Percentiles rank a stretch among this genome's conserved stretches.
Conservation (phyloP, 352 stramenopile species). For the Globisporangium splendens region DNA sequence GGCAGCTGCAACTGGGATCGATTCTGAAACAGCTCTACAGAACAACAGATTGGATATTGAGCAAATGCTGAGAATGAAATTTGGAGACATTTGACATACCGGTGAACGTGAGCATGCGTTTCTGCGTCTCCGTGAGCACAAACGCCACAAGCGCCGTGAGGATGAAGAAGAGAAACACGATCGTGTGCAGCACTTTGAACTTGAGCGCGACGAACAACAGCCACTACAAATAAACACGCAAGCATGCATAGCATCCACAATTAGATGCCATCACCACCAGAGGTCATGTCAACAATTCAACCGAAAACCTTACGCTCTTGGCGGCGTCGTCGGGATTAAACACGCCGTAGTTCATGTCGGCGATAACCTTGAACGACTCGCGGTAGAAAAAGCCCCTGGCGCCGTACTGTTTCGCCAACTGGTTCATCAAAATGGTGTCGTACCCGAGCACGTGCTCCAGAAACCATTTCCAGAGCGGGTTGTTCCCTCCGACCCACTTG, state of each 20-base stretch:
- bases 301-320: slow-evolving; percentile 21
- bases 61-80: not conserved
- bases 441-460: slow-evolving; percentile 62
- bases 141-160: slow-evolving; percentile 92
- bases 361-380: slow-evolving; percentile 45
- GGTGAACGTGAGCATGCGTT: slow-evolving; percentile 92
- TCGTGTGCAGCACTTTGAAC: slow-evolving; percentile 86
- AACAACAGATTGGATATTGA: not conserved
- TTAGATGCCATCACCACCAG: not conserved
- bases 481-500: slow-evolving; percentile 22
- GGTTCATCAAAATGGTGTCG: slow-evolving; percentile 93
- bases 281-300: slow-evolving; percentile 1
- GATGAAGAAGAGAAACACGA: slow-evolving; percentile 93
- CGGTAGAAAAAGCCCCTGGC: slow-evolving; percentile 65
- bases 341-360: slow-evolving; percentile 68
- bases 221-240: slow-evolving; percentile 20
- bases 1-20: slow-evolving; percentile 68
- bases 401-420: slow-evolving; percentile 65
- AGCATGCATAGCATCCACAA: not conserved
- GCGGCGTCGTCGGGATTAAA: slow-evolving; percentile 33
- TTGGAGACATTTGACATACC: slow-evolving; percentile 15
- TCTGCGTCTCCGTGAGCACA: slow-evolving; percentile 91
- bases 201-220: slow-evolving; percentile 67
- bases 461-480: slow-evolving; percentile 40
- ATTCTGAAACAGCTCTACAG: slow-evolving; percentile 75